Conservation (phyloP, 768 basidiomycete species). For the Phaffia australis region DNA sequence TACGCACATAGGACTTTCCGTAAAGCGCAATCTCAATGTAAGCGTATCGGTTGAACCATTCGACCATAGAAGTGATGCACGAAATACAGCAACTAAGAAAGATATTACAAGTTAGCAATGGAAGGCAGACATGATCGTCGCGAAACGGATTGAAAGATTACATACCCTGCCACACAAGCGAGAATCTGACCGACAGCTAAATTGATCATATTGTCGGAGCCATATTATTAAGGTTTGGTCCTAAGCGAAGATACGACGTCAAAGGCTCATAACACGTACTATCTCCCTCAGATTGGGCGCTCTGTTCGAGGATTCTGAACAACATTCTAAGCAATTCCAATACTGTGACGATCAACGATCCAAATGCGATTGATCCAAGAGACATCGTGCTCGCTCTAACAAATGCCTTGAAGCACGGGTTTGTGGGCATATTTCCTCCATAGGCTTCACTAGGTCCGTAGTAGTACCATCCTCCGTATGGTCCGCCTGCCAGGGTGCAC, state of each 20-base stretch:
- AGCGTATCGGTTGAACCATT: constrained; percentile 64
- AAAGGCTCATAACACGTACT: constrained; percentile 42
- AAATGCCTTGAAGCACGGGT: constrained; percentile 60
- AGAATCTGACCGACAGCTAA: constrained; percentile 61
- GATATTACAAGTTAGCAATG: no score
- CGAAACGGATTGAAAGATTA: no score
- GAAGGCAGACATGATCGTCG: no score
- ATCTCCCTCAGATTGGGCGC: constrained; percentile 53
- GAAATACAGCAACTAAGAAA: constrained; percentile 45
- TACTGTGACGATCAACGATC: constrained; percentile 69
- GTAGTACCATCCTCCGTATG: constrained; percentile 54
- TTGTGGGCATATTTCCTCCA: constrained; percentile 51
- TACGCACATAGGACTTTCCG: constrained; percentile 56
- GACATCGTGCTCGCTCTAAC: constrained; percentile 65
- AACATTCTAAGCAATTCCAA: constrained; percentile 58
- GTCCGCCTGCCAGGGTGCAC: constrained; percentile 69
- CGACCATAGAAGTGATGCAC: constrained; percentile 56
- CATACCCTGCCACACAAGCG: constrained; percentile 65
- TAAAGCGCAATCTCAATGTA: constrained; percentile 72
- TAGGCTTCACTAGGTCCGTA: constrained; percentile 54
- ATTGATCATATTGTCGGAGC: constrained; percentile 1
- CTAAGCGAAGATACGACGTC: not conserved
- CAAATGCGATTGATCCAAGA: constrained; percentile 75
- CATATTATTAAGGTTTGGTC: not conserved
- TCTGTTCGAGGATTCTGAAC: constrained; percentile 42